Conservation (phyloP, 768 basidiomycete genomes). For the Xerocomellus chrysenteron region DNA sequence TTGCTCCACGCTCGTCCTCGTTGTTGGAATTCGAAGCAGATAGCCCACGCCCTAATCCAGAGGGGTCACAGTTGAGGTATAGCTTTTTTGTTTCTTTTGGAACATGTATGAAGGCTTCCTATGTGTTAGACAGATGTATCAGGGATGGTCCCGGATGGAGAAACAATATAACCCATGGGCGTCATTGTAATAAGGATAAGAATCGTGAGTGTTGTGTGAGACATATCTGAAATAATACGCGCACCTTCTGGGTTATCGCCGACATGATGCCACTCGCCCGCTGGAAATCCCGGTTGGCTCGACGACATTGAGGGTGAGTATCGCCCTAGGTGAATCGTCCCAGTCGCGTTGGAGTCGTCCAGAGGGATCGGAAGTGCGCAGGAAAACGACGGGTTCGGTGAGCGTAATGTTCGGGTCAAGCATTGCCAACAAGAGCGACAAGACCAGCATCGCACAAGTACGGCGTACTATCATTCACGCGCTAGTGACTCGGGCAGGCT, state of each 20-base stretch:
- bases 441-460: too few relatives aligned
- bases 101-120: constrained; percentile 71
- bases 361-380: constrained; percentile 53
- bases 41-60: constrained; percentile 22
- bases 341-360: constrained; percentile 34
- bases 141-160: too few relatives aligned
- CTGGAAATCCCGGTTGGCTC: constrained; percentile 86
- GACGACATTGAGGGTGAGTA: constrained; percentile 58
- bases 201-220: neutral
- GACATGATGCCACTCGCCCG: constrained; percentile 64
- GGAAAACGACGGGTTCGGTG: constrained; percentile 74
- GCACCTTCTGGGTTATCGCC: constrained; percentile 83
- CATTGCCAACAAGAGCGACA: constrained; percentile 7
- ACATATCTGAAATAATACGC: constrained; percentile 21
- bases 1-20: neutral
- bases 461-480: too few relatives aligned
- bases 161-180: neutral
- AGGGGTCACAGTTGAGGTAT: constrained; percentile 58
- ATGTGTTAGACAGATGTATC: neutral
- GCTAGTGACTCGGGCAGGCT: neutral
- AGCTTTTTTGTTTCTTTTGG: constrained; percentile 70
- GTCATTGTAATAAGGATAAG: neutral
- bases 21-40: neutral
- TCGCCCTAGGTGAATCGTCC: constrained; percentile 58
- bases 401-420: constrained; percentile 49